Evolutionary conservation across 805 yeast genomes (phyloP), one percentile per base, ranked within the genome.

Genomic region (Diddensiella santjacobensis): DNA sequence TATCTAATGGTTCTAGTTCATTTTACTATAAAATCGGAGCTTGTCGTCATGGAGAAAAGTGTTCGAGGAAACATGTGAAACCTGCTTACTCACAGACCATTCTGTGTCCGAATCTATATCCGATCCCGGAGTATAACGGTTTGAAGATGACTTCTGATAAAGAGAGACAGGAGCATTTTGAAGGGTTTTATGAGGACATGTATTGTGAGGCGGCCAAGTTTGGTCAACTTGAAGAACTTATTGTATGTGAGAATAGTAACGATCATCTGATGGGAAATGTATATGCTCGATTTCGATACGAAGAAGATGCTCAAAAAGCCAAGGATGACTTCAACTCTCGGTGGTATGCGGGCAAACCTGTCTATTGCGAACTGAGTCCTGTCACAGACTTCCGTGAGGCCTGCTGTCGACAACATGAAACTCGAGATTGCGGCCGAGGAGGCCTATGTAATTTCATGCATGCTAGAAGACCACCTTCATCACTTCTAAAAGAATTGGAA

Each of bases 401-500:
- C 10, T 73, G 79, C 47, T 90, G 98, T 61, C 72, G 87, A 36
- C 84, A 84, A 38, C 83, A 83, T 59, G 87, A 82, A 33, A 66
- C 71, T 1, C 66, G 72, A 20, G 69, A 68, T 11, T 90, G 98
- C 62, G 77, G 74, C n/a, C 75, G 97, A 61, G 91, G 89, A 1
- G 85, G 82, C 26, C 76, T 78, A 59, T 90, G 98, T 67, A 90
- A 90, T 65, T 89, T 86, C 65, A 84, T 88, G 77, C 98, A 90
- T 64, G 74, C 83, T 2, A 72, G 81, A 57, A 66, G 73, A 33
- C 87, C 95, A 0, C 61, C 77, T 2, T 59, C 59, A 4, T 70
- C 64, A 11, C 60, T 81, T 23, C 63, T 71, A 40, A 61, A 57
- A 3, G 72, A 69, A 11, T 65, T 86, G 47, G 70, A 69, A 31